Base-by-base conservation (phyloP, 805 yeast species). In the Schizosaccharomyces lindneri region DNA sequence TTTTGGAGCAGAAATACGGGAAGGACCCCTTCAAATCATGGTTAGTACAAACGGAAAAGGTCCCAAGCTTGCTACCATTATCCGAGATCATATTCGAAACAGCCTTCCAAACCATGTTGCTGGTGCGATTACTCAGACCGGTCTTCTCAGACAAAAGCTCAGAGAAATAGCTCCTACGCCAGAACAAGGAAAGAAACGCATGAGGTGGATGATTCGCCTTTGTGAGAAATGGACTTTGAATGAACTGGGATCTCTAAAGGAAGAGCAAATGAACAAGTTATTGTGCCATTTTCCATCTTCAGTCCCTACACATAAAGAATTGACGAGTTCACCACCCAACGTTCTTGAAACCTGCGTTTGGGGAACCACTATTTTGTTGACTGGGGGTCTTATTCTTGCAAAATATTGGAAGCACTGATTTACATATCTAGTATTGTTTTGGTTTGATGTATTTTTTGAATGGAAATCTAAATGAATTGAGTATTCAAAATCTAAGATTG, bases 11-110 rank as follows among this genome's bases (percentile, higher is more conserved):
- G 81, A 83, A 73, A 81, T 79, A 69, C 76, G 85, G 67, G 79
- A 79, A 65, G 93, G 89, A 17, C 79, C 81, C 17, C 72, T 86
- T 60, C 93, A 85, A 68, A 76, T 86, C 48, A 82, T 86, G 89
- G 83, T 86, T 15, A 80, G 87, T 48, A 85, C 95, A 13, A 85
- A 85, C 69, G 94, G 95, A 3, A 79, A 81, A 66, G 83, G 89
- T 1, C 95, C 95, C 0, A 72, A 93, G 62, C 76, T 86, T 66
- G 83, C 87, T 61, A 77, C 79, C 63, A 72, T 79, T 48, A 82
- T 86, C 62, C 78, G 83, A 27, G 75, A 78, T 62, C 77, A 78
- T 65, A 72, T 86, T 48, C 76, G 74, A 57, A 71, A 72, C 1
- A 64, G 48, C 11, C 51, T 65, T 39, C 32, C 39, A 11, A 15